These are phyloP conservation scores for Pichia sp. DNA, from an alignment of 1,139 yeast genomes.

Conservation along the genomic window DNA sequence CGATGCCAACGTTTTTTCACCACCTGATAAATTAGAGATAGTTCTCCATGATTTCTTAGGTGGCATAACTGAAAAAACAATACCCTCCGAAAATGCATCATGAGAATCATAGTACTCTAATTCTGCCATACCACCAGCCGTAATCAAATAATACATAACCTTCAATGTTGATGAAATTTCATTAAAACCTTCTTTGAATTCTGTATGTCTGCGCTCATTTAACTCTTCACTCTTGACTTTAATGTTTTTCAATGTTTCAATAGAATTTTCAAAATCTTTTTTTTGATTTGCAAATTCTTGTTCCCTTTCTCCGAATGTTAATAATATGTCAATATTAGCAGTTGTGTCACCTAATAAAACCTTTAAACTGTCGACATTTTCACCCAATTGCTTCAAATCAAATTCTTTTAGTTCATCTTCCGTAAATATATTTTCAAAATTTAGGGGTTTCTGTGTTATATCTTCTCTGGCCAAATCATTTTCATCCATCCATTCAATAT, in stretches of 20 bases:
- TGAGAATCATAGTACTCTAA: conserved; percentile 89
- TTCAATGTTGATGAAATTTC: conserved; percentile 81
- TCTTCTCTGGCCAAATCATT: conserved; percentile 19
- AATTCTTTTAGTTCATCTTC: conserved; percentile 46
- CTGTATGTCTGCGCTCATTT: conserved; percentile 69
- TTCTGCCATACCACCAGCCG: conserved; percentile 99
- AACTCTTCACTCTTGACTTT: conserved; percentile 62
- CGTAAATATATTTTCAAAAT: conserved; percentile 13
- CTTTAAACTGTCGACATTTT: conserved; percentile 51
- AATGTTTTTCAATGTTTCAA: conserved; percentile 52
- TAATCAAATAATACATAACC: conserved; percentile 97
- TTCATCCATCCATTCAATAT: conserved; percentile 43
- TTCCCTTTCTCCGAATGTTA: conserved; percentile 67
- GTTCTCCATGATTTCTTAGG: conserved; percentile 98
- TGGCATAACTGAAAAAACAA: conserved; percentile 96
- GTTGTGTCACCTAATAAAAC: conserved; percentile 50
- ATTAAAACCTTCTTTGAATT: conserved; percentile 90
- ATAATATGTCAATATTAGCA: conserved; percentile 68
- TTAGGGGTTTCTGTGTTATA: conserved; percentile 15
- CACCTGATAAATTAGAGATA: conserved; percentile 91
- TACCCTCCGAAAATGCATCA: conserved; percentile 98
- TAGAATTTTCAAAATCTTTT: conserved; percentile 61
- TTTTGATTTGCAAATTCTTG: conserved; percentile 59
- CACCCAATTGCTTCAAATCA: conserved; percentile 45
- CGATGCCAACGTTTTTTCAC: conserved; percentile 94